A percentile compares a stretch with the other conserved stretches of the same genome.
These are phyloP conservation scores for Venturia effusa DNA, from an alignment of 2,329 filamentous ascomycete genomes.

Conservation along the genomic window DNA sequence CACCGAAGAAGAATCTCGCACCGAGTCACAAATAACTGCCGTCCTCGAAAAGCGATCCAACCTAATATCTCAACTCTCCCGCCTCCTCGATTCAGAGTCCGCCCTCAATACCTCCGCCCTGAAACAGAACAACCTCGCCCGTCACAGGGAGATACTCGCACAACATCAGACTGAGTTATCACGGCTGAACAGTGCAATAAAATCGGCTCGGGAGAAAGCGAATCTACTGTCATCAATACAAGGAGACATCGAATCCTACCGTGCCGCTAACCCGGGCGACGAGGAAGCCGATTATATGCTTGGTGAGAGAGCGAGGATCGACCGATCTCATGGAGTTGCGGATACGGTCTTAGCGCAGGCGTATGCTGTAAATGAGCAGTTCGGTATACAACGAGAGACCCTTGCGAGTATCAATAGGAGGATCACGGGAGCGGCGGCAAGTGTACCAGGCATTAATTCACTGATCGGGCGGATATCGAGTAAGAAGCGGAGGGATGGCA, in stretches of 20 bases:
- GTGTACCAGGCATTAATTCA: slow-evolving; percentile 86
- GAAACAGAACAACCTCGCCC: slow-evolving; percentile 92
- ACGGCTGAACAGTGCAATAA: slow-evolving; percentile 62
- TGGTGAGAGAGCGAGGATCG: slow-evolving; percentile 72
- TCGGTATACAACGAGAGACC: slow-evolving; percentile 76
- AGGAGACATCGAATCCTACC: slow-evolving; percentile 83
- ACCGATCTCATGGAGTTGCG: slow-evolving; percentile 79
- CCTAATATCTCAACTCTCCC: slow-evolving; percentile 69
- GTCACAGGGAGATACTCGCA: slow-evolving; percentile 79
- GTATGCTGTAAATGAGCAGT: slow-evolving; percentile 91
- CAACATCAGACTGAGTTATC: slow-evolving; percentile 77
- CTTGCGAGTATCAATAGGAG: slow-evolving; percentile 79
- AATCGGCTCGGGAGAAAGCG: slow-evolving; percentile 70
- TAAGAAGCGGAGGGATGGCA: slow-evolving; percentile 87
- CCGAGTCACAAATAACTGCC: slow-evolving; percentile 73
- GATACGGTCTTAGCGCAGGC: slow-evolving; percentile 90
- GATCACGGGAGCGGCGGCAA: slow-evolving; percentile 79
- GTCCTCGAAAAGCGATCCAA: slow-evolving; percentile 80
- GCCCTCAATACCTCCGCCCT: slow-evolving; percentile 77
- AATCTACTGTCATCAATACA: slow-evolving; percentile 87
- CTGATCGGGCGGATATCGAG: slow-evolving; percentile 87
- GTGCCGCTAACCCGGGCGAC: slow-evolving; percentile 60
- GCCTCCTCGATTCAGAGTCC: slow-evolving; percentile 87
- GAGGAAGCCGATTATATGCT: slow-evolving; percentile 97
- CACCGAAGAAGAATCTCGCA: slow-evolving; percentile 69